These are phyloP conservation scores for Ambrosia artemisiifolia DNA, from an alignment of 129 eudicot species.

Conservation along the genomic window DNA sequence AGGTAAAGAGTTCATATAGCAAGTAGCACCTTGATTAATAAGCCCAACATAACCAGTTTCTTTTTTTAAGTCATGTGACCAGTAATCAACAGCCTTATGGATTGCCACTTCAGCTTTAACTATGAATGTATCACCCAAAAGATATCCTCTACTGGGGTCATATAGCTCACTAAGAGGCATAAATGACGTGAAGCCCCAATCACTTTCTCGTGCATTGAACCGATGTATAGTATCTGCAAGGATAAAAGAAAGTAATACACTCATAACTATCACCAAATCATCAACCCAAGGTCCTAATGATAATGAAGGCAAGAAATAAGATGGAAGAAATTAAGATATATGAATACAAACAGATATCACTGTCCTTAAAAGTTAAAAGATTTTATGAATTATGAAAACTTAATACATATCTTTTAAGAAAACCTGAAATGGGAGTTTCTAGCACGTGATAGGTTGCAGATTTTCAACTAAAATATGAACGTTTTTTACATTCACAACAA, in stretches of 20 bases:
- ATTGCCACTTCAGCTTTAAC: slow-evolving; percentile 93
- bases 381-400: not conserved
- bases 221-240: slow-evolving; percentile 83
- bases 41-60: slow-evolving; percentile 97
- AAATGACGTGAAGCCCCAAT: slow-evolving; percentile 97
- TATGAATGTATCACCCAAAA: slow-evolving; percentile 67
- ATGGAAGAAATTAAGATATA: not conserved
- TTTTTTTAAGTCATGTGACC: slow-evolving; percentile 93
- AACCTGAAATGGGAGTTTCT: not conserved
- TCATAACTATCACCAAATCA: not conserved
- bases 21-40: no score
- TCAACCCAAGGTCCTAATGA: not conserved
- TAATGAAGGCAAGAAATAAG: not conserved
- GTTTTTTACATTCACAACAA: not conserved
- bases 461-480: not conserved
- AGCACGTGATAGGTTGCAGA: not conserved
- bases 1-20: slow-evolving; percentile 83
- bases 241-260: slow-evolving; percentile 16
- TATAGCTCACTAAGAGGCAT: slow-evolving; percentile 89
- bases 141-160: slow-evolving; percentile 79
- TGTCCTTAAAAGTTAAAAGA: not conserved
- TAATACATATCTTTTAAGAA: not conserved
- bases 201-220: slow-evolving; percentile 88
- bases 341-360: not conserved
- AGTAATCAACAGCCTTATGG: slow-evolving; percentile 67